These are phyloP conservation scores for Tricharina praecox DNA, from an alignment of 495 filamentous ascomycete genomes.

Conservation along the genomic window DNA sequence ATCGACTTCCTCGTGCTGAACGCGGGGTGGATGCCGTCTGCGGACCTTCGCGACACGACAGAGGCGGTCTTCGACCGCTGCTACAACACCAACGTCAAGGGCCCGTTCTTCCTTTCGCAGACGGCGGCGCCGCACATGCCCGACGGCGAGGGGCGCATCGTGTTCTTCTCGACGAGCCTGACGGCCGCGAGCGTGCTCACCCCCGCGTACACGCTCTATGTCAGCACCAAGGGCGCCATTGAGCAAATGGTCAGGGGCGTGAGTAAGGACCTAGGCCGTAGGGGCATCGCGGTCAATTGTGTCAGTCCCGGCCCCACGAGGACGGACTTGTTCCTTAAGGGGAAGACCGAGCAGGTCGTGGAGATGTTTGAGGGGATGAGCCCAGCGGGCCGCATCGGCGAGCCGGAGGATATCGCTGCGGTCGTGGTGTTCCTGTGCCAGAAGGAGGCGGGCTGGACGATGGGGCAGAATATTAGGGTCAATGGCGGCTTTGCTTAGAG, in stretches of 20 bases:
- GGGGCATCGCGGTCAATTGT: slow-evolving; percentile 45
- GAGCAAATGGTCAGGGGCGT: slow-evolving; percentile 51
- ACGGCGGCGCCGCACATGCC: slow-evolving; percentile 45
- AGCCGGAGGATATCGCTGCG: slow-evolving; percentile 45
- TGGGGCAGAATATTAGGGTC: slow-evolving; percentile 45
- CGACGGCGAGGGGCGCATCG: slow-evolving; percentile 31
- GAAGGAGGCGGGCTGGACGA: slow-evolving; percentile 41
- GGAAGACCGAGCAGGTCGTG: slow-evolving; percentile 43
- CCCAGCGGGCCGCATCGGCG: slow-evolving; percentile 40
- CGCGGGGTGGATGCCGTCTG: slow-evolving; percentile 39
- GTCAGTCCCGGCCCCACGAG: slow-evolving; percentile 42
- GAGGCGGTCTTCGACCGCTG: slow-evolving; percentile 42
- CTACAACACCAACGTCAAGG: slow-evolving; percentile 48
- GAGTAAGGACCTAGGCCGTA: slow-evolving; percentile 45
- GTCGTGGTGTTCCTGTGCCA: slow-evolving; percentile 38
- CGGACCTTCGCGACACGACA: slow-evolving; percentile 38
- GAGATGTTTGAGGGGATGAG: slow-evolving; percentile 36
- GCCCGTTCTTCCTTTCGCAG: slow-evolving; percentile 47
- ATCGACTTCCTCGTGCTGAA: slow-evolving; percentile 51
- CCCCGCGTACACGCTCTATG: slow-evolving; percentile 47
- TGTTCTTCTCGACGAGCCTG: slow-evolving; percentile 44
- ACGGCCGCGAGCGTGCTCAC: slow-evolving; percentile 32
- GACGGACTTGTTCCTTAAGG: slow-evolving; percentile 48
- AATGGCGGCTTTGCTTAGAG: slow-evolving; percentile 39
- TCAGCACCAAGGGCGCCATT: slow-evolving; percentile 48